Conservation (phyloP, 108 stramenopile genomes). For the Discostella stelligeroides region DNA sequence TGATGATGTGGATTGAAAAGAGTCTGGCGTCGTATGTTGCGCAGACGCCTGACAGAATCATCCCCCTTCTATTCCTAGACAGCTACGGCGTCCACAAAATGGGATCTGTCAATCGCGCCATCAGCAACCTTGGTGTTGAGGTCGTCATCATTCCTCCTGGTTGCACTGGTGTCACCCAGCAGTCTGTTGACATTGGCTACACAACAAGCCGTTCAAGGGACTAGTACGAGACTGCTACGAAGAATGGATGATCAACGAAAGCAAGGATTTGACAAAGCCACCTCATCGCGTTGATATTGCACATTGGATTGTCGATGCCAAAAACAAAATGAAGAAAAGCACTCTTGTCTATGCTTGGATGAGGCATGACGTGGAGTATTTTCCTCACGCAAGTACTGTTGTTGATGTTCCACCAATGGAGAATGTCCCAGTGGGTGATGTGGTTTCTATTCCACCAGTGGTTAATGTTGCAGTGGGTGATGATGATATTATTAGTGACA, state of each 20-base stretch:
- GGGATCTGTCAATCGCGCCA: constrained; percentile 4
- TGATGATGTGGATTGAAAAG: not conserved
- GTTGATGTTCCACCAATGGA: too few species aligned
- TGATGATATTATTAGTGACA: too few species aligned
- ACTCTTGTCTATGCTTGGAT: not conserved
- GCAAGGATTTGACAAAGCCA: too few species aligned
- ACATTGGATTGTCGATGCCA: too few species aligned
- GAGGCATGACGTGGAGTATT: too few species aligned
- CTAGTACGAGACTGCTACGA: not conserved
- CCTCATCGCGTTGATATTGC: too few species aligned
- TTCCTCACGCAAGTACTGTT: too few species aligned
- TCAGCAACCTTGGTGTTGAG: constrained; percentile 23
- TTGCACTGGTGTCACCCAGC: constrained; percentile 21
- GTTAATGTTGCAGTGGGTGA: too few species aligned
- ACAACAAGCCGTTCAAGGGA: constrained; percentile 30
- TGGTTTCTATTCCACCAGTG: too few species aligned
- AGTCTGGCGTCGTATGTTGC: not conserved
- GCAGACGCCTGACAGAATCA: constrained; percentile 3
- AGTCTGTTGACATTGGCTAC: constrained; percentile 24
- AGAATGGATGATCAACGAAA: too few species aligned
- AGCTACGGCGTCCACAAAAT: constrained; percentile 25
- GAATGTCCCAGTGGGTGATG: too few species aligned
- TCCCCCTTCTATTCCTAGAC: constrained; percentile 28
- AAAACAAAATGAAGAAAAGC: too few species aligned
- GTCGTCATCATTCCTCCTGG: constrained; percentile 23